Evolutionary conservation across 352 stramenopile species (phyloP).

Genomic region (Phytopythium aichiense): DNA sequence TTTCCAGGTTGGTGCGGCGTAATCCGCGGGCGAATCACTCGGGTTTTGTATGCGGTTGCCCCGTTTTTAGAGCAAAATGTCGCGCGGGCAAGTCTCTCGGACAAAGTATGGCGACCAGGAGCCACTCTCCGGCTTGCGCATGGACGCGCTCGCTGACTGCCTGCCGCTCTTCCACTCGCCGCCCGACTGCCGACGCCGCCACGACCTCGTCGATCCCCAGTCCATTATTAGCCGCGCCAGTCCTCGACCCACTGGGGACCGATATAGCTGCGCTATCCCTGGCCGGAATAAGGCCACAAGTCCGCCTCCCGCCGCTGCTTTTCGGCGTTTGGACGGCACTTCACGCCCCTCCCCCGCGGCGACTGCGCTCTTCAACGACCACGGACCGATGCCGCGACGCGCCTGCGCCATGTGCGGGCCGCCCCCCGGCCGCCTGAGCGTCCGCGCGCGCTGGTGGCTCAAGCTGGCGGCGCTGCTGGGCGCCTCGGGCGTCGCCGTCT

Average conservation of each 20-base stretch:
- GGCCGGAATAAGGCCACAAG: background rate
- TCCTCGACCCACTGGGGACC: background rate
- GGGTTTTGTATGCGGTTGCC: constrained; percentile 1
- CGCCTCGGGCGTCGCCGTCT: constrained; percentile 10
- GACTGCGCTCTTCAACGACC: background rate
- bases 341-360: background rate
- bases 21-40: background rate
- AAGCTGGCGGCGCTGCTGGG: constrained; percentile 16
- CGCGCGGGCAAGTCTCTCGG: background rate
- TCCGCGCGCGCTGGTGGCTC: constrained; percentile 15
- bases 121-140: background rate
- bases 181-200: background rate
- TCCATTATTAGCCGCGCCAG: background rate
- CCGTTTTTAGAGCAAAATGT: constrained; percentile 7
- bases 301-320: background rate
- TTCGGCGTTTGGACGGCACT: background rate
- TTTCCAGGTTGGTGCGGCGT: background rate
- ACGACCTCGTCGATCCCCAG: too few species aligned
- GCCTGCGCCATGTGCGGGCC: background rate
- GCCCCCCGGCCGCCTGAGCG: background rate
- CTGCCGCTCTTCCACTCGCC: background rate
- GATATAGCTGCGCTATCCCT: background rate
- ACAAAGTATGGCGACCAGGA: background rate
- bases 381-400: background rate
- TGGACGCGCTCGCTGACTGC: background rate